phyloP scores from a whole-genome alignment of 768 basidiomycete species.

The Hericium rajendrae region DNA sequence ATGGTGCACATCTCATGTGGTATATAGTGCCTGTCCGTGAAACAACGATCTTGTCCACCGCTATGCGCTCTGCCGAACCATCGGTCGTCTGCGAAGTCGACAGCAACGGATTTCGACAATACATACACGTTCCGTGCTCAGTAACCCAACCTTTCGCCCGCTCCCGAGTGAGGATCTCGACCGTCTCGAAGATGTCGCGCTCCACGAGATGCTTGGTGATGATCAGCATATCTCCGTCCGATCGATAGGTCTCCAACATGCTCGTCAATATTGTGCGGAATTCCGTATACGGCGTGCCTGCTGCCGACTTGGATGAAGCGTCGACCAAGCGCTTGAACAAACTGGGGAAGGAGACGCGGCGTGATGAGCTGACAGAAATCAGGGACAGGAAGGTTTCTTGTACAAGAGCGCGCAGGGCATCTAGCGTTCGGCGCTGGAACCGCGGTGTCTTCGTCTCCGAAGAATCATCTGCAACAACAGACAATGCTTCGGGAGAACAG shows the following conservation, averaged over 20 bases:
- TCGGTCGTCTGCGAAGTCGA: constrained; percentile 1
- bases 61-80: background rate
- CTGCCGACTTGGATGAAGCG: constrained; percentile 43
- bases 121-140: constrained; percentile 35
- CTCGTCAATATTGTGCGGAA: constrained; percentile 84
- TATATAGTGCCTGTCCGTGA: constrained; percentile 53
- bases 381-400: constrained; percentile 79
- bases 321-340: constrained; percentile 90
- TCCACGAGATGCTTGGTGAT: constrained; percentile 78
- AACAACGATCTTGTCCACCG: constrained; percentile 29
- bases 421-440: constrained; percentile 29
- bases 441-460: constrained; percentile 13
- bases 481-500: constrained; percentile 16
- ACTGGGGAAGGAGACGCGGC: constrained; percentile 72
- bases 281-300: constrained; percentile 68
- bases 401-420: constrained; percentile 59
- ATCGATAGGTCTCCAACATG: constrained; percentile 93
- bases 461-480: constrained; percentile 1
- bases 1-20: constrained; percentile 36
- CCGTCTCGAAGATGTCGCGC: constrained; percentile 69
- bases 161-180: constrained; percentile 50
- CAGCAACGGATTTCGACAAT: constrained; percentile 42
- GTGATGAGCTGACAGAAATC: constrained; percentile 63
- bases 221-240: constrained; percentile 81
- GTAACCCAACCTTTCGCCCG: constrained; percentile 56